Conservation (phyloP, 306 rosid genomes). For the Oxytropis ochrocephala region DNA sequence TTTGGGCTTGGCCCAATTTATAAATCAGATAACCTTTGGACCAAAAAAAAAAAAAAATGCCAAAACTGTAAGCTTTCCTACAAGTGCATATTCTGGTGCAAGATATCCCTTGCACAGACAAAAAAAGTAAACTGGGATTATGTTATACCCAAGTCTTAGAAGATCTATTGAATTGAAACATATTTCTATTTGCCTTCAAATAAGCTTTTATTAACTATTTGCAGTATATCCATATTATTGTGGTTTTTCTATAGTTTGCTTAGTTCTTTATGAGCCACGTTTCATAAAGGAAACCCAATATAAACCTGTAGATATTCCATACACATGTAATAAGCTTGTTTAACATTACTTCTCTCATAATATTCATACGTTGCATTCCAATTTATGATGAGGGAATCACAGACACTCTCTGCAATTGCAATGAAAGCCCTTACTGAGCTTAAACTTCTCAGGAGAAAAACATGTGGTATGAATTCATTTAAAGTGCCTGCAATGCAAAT, state of each 20-base stretch:
- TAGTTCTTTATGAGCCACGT: constrained; percentile 6
- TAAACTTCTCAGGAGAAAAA: constrained; percentile 70
- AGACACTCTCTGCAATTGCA: constrained; percentile 89
- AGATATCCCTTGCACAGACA: constrained; percentile 66
- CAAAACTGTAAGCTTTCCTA: constrained; percentile 83
- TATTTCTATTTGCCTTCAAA: neutral
- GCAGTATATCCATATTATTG: neutral
- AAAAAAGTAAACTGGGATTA: neutral
- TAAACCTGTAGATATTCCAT: constrained; percentile 96
- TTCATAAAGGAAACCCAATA: constrained; percentile 20
- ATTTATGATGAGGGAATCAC: constrained; percentile 73
- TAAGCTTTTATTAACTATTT: neutral
- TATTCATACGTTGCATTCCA: constrained; percentile 72
- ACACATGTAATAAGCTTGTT: constrained; percentile 92
- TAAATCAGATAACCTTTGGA: too few species aligned
- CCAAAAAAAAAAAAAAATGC: too few species aligned
- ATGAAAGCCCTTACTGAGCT: constrained; percentile 63
- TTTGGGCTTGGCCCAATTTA: too few species aligned
- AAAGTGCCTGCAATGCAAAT: constrained; percentile 26
- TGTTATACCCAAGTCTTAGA: constrained; percentile 1
- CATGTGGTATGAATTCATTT: constrained; percentile 49
- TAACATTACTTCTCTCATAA: constrained; percentile 57
- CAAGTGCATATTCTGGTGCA: constrained; percentile 87
- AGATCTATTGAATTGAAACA: neutral
- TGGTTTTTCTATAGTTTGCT: neutral